Evolutionary conservation across 2,329 filamentous ascomycete genomes (phyloP).

Genomic region (Pestalotiopsis sp.): DNA sequence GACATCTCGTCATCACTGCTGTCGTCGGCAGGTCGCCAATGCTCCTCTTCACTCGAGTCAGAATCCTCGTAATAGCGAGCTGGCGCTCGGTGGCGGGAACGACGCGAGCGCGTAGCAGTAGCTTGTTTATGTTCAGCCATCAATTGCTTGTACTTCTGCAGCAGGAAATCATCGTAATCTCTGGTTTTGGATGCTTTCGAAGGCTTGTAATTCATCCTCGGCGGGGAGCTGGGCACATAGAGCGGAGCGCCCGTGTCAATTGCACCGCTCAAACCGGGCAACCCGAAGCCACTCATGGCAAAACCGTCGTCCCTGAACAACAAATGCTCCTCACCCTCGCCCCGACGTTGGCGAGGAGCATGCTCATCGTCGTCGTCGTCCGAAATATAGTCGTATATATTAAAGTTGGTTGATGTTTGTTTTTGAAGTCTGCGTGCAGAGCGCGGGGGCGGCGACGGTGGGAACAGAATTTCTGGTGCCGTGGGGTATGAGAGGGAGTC

Average conservation of each 20-base stretch:
- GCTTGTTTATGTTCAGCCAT: not conserved
- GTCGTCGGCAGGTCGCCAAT: not conserved
- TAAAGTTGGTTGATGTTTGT: slow-evolving; percentile 7
- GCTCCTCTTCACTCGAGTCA: slow-evolving; percentile 10
- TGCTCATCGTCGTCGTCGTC: slow-evolving; percentile 15
- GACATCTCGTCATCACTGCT: slow-evolving; percentile 13
- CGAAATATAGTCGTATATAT: slow-evolving; percentile 13
- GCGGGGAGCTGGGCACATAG: not conserved
- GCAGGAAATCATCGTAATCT: not conserved
- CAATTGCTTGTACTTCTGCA: not conserved
- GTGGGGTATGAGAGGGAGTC: slow-evolving; percentile 9
- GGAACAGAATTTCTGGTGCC: not conserved
- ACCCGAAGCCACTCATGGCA: slow-evolving; percentile 10
- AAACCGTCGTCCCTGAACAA: slow-evolving; percentile 14
- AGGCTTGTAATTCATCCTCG: not conserved
- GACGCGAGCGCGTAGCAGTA: not conserved
- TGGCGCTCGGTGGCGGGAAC: not conserved
- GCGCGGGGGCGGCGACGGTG: not conserved
- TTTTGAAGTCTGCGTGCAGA: not conserved
- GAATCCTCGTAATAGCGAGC: not conserved
- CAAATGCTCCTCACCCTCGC: slow-evolving; percentile 14
- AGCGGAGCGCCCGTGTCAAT: slow-evolving; percentile 10
- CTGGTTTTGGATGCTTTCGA: not conserved
- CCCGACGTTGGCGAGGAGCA: slow-evolving; percentile 9
- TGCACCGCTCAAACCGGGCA: slow-evolving; percentile 12